Conservation (phyloP, 495 filamentous ascomycete genomes). For the Patellaria atrata region DNA sequence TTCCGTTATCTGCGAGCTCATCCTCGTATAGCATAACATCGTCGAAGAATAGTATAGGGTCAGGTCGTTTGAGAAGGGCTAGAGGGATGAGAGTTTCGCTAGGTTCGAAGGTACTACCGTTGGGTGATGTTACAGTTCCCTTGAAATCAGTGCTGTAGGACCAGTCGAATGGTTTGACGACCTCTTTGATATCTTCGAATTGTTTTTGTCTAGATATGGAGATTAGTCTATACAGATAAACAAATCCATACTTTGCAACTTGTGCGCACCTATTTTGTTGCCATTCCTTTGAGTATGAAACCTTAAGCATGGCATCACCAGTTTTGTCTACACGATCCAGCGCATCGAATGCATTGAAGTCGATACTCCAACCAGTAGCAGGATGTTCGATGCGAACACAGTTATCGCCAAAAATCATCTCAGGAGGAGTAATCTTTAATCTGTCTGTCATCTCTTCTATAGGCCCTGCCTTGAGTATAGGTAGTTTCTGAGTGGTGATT, state of each 20-base stretch:
- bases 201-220: constrained; percentile 49
- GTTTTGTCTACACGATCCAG: constrained; percentile 90
- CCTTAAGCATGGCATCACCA: constrained; percentile 72
- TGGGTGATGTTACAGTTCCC: constrained; percentile 39
- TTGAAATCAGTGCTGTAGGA: constrained; percentile 80
- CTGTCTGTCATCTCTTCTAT: constrained; percentile 73
- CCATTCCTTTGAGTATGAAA: constrained; percentile 87
- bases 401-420: constrained; percentile 99
- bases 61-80: constrained; percentile 64
- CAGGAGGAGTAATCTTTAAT: constrained; percentile 74
- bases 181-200: constrained; percentile 78
- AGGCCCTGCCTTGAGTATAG: constrained; percentile 78
- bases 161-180: constrained; percentile 96
- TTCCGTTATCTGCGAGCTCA: constrained; percentile 94
- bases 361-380: constrained; percentile 53
- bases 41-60: constrained; percentile 91
- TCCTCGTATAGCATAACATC: constrained; percentile 93
- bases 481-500: constrained; percentile 68
- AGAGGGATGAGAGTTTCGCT: constrained; percentile 58
- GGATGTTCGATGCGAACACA: constrained; percentile 56
- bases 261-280: constrained; percentile 49
- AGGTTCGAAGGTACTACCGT: constrained; percentile 33
- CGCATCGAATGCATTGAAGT: constrained; percentile 74
- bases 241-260: not conserved
- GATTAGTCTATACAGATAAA: not conserved